Percentiles rank a stretch among this genome's conserved stretches.
Conservation (phyloP, 1,284 basidiomycete species). For the Psilocybe mexicana region DNA sequence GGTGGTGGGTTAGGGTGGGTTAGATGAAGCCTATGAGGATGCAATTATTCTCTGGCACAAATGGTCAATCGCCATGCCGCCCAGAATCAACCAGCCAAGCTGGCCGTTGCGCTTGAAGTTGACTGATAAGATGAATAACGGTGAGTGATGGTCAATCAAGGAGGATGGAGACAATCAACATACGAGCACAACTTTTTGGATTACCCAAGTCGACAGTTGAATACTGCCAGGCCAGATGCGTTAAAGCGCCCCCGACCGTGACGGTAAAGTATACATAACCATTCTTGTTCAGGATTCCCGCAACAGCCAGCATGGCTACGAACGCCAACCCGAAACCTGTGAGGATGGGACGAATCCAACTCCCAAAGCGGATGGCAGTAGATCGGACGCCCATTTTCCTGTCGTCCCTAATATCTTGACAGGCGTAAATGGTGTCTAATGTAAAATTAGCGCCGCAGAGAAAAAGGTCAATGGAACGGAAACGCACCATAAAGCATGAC, state of each 20-base stretch:
- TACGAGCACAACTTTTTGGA: constrained; percentile 56
- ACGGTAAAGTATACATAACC: constrained; percentile 53
- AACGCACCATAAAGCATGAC: constrained; percentile 64
- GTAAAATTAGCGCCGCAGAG: neutral
- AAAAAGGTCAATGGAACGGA: neutral
- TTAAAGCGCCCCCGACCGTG: constrained; percentile 48
- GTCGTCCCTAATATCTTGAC: constrained; percentile 46
- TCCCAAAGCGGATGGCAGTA: constrained; percentile 47
- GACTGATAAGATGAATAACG: constrained; percentile 25
- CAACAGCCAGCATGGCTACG: constrained; percentile 45
- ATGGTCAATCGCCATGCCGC: constrained; percentile 47
- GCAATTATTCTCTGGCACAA: neutral
- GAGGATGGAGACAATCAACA: constrained; percentile 19
- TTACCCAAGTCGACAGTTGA: constrained; percentile 50
- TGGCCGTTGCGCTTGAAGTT: constrained; percentile 52
- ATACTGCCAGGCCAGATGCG: constrained; percentile 60
- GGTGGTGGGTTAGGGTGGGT: neutral
- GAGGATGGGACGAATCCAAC: constrained; percentile 56
- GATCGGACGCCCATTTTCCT: constrained; percentile 44
- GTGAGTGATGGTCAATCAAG: neutral
- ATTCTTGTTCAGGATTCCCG: constrained; percentile 52
- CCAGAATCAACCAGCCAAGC: constrained; percentile 51
- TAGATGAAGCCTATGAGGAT: too few species aligned
- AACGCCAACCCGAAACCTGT: constrained; percentile 51
- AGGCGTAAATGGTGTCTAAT: constrained; percentile 46